A percentile compares a stretch with the other conserved stretches of the same genome.
These are phyloP conservation scores for Tuber indicum DNA, from an alignment of 495 filamentous ascomycete genomes.

Conservation along the genomic window DNA sequence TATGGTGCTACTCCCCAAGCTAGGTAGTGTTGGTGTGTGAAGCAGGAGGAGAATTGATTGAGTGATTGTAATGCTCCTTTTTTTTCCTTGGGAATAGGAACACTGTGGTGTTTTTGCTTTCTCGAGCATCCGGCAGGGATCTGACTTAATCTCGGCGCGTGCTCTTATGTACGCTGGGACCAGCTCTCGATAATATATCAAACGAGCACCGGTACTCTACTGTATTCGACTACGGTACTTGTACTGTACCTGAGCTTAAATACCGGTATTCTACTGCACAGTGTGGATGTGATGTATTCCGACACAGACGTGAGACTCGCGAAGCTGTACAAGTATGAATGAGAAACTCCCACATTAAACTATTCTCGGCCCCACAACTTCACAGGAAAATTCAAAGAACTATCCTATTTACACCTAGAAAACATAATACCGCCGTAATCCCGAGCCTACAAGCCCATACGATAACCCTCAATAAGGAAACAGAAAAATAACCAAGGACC, in stretches of 20 bases:
- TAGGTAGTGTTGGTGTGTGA: constrained; percentile 11
- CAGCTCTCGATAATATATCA: constrained; percentile 9
- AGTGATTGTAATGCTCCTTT: constrained; percentile 15
- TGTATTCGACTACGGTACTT: not conserved
- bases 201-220: not conserved
- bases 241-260: not conserved
- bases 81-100: constrained; percentile 25
- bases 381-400: constrained; percentile 10
- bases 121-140: constrained; percentile 22
- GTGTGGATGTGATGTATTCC: not conserved
- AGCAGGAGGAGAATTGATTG: constrained; percentile 21
- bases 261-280: not conserved
- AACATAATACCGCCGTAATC: constrained; percentile 10
- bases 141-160: constrained; percentile 29
- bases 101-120: constrained; percentile 35
- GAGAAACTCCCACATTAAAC: not conserved
- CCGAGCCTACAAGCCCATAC: constrained; percentile 5
- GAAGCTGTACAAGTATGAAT: not conserved
- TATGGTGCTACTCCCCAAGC: constrained; percentile 26
- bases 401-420: constrained; percentile 17
- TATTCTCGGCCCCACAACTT: not conserved
- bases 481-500: not conserved
- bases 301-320: not conserved
- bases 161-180: constrained; percentile 19
- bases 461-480: constrained; percentile 5